Evolutionary conservation across 495 filamentous ascomycete species (phyloP).

Genomic region (Neurospora sp.): DNA sequence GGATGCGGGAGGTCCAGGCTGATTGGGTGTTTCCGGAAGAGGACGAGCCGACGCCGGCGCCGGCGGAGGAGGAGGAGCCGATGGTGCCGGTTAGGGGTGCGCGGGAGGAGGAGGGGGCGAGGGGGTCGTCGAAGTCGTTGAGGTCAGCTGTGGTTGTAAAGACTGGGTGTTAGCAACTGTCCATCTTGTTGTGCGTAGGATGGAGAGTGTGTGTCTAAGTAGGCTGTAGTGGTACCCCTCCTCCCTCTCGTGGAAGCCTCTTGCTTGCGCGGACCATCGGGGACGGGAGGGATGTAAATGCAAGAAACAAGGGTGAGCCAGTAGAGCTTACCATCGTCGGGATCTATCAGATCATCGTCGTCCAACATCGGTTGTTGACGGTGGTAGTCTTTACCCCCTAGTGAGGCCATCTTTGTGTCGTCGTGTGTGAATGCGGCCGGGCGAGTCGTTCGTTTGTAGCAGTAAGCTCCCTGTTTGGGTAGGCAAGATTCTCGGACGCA

Average conservation of each 20-base stretch:
- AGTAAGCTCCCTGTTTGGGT: not conserved
- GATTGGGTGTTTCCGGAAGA: constrained; percentile 27
- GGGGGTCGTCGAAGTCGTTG: constrained; percentile 89
- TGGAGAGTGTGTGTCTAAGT: not conserved
- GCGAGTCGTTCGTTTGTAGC: not conserved
- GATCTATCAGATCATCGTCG: constrained; percentile 83
- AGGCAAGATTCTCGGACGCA: not conserved
- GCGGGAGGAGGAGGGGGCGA: constrained; percentile 49
- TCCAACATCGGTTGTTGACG: constrained; percentile 27
- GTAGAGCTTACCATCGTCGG: constrained; percentile 67
- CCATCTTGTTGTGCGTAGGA: not conserved
- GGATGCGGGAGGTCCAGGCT: constrained; percentile 81
- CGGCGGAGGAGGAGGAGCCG: constrained; percentile 36
- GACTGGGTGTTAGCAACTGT: not conserved
- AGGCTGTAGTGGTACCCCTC: not conserved
- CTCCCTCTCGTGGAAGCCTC: not conserved
- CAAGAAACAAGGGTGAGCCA: not conserved
- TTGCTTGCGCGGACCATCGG: not conserved
- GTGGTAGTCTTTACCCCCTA: not conserved
- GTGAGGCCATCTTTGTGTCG: not conserved
- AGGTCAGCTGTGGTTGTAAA: constrained; percentile 45
- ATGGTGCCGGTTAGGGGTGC: constrained; percentile 76
- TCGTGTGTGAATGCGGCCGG: not conserved
- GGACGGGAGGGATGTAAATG: not conserved
- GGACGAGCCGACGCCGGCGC: constrained; percentile 27